These are phyloP conservation scores for Colletotrichum tofieldiae DNA, from an alignment of 2,329 filamentous ascomycete species.

Conservation along the genomic window DNA sequence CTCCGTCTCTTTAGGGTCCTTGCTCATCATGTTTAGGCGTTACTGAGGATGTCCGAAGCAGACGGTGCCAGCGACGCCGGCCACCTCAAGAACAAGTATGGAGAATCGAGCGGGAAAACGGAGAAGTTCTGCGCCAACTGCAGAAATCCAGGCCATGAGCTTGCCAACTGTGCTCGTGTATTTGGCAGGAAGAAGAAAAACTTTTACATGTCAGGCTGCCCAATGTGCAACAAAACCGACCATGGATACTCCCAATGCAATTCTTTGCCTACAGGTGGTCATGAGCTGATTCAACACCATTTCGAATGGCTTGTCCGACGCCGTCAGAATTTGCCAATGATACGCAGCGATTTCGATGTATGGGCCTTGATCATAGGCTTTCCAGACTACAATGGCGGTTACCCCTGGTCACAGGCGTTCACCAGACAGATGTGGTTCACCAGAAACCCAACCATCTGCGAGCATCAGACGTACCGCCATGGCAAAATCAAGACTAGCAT, in stretches of 20 bases:
- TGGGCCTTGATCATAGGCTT: not conserved
- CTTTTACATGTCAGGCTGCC: not conserved
- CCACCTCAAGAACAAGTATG: not conserved
- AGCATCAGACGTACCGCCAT: not conserved
- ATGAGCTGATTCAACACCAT: slow-evolving; percentile 3
- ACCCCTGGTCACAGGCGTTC: not conserved
- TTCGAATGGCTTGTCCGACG: slow-evolving; percentile 15
- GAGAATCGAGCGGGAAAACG: no score
- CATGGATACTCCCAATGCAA: not conserved
- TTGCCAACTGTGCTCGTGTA: not conserved
- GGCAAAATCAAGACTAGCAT: not conserved
- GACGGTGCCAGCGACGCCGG: no score
- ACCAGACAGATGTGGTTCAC: not conserved
- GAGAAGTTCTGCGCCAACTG: not conserved
- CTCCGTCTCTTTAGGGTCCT: no score
- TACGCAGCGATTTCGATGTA: not conserved
- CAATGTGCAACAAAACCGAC: not conserved
- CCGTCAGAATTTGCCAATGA: not conserved
- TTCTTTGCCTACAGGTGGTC: not conserved
- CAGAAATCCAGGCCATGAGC: not conserved
- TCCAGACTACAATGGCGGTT: not conserved
- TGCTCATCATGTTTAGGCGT: not conserved
- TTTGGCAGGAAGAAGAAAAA: fast-evolving
- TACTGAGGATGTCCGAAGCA: not conserved
- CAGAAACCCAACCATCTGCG: not conserved